These are phyloP conservation scores for Xylaria digitata DNA, from an alignment of 2,329 filamentous ascomycete genomes.

Conservation along the genomic window DNA sequence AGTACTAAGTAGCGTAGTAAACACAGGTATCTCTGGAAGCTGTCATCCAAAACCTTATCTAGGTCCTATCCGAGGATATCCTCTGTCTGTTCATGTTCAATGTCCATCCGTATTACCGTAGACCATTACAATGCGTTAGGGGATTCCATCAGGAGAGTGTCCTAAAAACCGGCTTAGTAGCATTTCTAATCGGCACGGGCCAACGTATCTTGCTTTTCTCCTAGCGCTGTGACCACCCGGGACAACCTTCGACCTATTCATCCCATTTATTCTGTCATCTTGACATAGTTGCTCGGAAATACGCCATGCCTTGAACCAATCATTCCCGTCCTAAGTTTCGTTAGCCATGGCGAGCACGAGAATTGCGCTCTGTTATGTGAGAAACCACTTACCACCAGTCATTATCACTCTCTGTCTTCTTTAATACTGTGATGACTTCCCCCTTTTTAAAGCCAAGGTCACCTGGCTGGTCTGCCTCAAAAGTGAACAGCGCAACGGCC, in stretches of 20 bases:
- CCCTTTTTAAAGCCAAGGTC: constrained; percentile 98
- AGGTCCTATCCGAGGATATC: constrained; percentile 3
- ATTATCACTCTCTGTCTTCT: constrained; percentile 91
- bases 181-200: no score
- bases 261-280: constrained; percentile 62
- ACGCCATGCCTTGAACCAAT: constrained; percentile 88
- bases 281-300: constrained; percentile 86
- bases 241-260: not conserved
- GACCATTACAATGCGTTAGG: not conserved
- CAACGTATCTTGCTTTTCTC: not conserved
- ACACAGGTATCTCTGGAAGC: constrained; percentile 4
- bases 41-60: constrained; percentile 9
- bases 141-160: not conserved
- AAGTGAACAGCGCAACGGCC: constrained; percentile 90
- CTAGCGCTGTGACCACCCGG: not conserved
- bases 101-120: not conserved
- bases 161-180: not conserved
- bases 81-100: constrained; percentile 2
- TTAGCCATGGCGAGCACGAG: constrained; percentile 5
- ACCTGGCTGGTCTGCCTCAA: constrained; percentile 92
- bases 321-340: constrained; percentile 77
- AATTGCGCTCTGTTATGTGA: not conserved
- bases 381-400: constrained; percentile 83
- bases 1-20: constrained; percentile 19
- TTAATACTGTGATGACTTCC: constrained; percentile 92